Evolutionary conservation across 768 basidiomycete genomes (phyloP).

Genomic region (Plicaturopsis crispa): DNA sequence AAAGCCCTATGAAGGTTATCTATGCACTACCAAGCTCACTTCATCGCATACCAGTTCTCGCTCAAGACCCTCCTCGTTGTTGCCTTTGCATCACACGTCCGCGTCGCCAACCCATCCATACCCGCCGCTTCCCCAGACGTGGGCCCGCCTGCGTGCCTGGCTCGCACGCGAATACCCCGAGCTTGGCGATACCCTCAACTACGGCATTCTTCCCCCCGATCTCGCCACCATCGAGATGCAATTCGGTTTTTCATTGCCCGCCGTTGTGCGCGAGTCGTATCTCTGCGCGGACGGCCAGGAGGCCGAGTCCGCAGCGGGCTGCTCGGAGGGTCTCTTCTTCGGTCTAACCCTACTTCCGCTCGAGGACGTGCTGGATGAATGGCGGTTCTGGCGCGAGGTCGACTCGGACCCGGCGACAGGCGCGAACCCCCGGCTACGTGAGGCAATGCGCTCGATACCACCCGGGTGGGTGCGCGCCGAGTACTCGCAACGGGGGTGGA

Average conservation of each 20-base stretch:
- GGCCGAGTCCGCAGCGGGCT: slow-evolving; percentile 79
- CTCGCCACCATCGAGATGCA: slow-evolving; percentile 78
- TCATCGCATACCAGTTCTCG: slow-evolving; percentile 60
- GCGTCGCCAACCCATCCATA: too few species aligned
- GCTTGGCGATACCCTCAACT: slow-evolving; percentile 91
- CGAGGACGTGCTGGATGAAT: slow-evolving; percentile 91
- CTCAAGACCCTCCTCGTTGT: slow-evolving; percentile 36
- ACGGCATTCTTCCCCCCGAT: slow-evolving; percentile 75
- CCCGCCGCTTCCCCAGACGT: slow-evolving; percentile 77
- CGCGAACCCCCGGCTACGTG: slow-evolving; percentile 62
- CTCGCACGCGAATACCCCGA: slow-evolving; percentile 86
- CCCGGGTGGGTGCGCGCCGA: slow-evolving; percentile 81
- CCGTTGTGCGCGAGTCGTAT: slow-evolving; percentile 87
- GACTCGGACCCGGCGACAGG: slow-evolving; percentile 85
- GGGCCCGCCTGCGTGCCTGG: slow-evolving; percentile 80
- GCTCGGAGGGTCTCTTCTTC: slow-evolving; percentile 88
- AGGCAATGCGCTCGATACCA: slow-evolving; percentile 84
- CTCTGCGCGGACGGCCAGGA: slow-evolving; percentile 89
- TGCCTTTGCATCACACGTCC: slow-evolving; percentile 23
- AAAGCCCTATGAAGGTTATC: too few species aligned
- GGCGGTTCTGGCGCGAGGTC: slow-evolving; percentile 93
- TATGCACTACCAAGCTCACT: slow-evolving; percentile 40
- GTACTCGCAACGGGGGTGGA: slow-evolving; percentile 95
- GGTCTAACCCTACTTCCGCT: slow-evolving; percentile 90
- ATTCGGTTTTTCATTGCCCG: slow-evolving; percentile 78